Evolutionary conservation across 129 eudicot species (phyloP).

Genomic region (Chrysanthemum seticuspe): DNA sequence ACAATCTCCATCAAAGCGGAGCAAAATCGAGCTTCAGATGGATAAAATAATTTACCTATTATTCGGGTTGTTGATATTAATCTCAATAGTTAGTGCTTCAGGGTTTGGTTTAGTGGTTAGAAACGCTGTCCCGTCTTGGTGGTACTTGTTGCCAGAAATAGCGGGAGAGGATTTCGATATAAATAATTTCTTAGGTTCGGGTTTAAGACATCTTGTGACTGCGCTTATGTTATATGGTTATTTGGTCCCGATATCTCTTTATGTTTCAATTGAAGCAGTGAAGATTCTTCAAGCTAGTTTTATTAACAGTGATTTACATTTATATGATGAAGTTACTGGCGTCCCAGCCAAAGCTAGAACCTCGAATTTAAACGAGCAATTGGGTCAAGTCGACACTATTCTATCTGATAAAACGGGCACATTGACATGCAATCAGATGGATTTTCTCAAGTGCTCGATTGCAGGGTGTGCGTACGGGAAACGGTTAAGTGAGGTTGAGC

Average conservation of each 20-base stretch:
- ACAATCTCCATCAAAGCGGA: constrained; percentile 62
- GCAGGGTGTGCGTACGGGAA: constrained; percentile 72
- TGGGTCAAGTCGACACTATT: constrained; percentile 77
- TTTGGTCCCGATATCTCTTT: constrained; percentile 60
- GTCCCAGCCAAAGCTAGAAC: constrained; percentile 66
- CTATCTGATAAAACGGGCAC: constrained; percentile 87
- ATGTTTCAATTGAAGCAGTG: constrained; percentile 76
- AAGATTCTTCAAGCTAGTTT: constrained; percentile 66
- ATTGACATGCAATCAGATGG: constrained; percentile 81
- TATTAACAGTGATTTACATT: constrained; percentile 48
- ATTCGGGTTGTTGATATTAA: constrained; percentile 44
- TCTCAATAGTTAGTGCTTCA: constrained; percentile 48
- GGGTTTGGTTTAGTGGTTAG: constrained; percentile 39
- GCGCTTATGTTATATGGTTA: constrained; percentile 71
- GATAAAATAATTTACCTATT: constrained; percentile 63
- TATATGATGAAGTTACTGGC: constrained; percentile 57
- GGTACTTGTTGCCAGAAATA: constrained; percentile 48
- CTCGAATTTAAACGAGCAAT: constrained; percentile 76
- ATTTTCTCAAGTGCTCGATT: constrained; percentile 72
- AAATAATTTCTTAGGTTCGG: constrained; percentile 22
- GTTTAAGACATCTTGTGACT: constrained; percentile 47
- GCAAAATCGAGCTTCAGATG: constrained; percentile 68
- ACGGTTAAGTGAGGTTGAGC: constrained; percentile 59
- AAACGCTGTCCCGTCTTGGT: constrained; percentile 31
- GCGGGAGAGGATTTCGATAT: constrained; percentile 45